These are phyloP conservation scores for Psophocarpus tetragonolobus DNA, from an alignment of 306 rosid species.

Conservation along the genomic window DNA sequence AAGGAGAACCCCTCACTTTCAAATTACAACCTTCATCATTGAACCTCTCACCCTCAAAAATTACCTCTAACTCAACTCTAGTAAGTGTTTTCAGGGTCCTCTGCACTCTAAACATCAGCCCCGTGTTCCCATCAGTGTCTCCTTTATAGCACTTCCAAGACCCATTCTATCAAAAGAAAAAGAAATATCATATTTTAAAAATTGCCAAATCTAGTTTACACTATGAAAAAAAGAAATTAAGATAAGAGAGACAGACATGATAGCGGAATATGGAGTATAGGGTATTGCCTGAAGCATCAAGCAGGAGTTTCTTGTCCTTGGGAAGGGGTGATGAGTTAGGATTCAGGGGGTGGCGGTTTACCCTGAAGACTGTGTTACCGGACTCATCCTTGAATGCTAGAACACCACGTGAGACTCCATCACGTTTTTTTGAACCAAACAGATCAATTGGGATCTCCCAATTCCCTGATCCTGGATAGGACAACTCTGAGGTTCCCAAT, in stretches of 20 bases:
- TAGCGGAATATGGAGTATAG: conserved; percentile 53
- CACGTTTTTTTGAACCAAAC: conserved; percentile 71
- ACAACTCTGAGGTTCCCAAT: conserved; percentile 30
- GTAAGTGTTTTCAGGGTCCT: conserved; percentile 54
- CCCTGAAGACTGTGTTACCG: conserved; percentile 46
- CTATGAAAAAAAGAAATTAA: not conserved
- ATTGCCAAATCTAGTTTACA: not conserved
- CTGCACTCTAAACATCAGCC: conserved; percentile 55
- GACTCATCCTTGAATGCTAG: conserved; percentile 55
- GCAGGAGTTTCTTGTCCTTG: conserved; percentile 44
- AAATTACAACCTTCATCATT: conserved; percentile 45
- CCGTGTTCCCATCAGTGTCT: conserved; percentile 33
- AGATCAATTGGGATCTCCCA: conserved; percentile 71
- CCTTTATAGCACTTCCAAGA: conserved; percentile 80
- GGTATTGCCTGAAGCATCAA: conserved; percentile 53
- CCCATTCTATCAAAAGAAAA: conserved; percentile 51
- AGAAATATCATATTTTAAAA: not conserved
- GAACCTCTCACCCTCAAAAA: conserved; percentile 41
- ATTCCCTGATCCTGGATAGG: conserved; percentile 21
- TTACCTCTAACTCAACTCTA: conserved; percentile 62
- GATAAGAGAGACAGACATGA: conserved; percentile 45
- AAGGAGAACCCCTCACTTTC: conserved; percentile 71
- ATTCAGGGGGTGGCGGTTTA: conserved; percentile 47
- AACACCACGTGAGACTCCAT: conserved; percentile 50
- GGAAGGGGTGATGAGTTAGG: conserved; percentile 37